A percentile compares a stretch with the other conserved stretches of the same genome.
phyloP scores from a whole-genome alignment of 1,284 basidiomycete species.

The Mycosarcoma mackinlayi region DNA sequence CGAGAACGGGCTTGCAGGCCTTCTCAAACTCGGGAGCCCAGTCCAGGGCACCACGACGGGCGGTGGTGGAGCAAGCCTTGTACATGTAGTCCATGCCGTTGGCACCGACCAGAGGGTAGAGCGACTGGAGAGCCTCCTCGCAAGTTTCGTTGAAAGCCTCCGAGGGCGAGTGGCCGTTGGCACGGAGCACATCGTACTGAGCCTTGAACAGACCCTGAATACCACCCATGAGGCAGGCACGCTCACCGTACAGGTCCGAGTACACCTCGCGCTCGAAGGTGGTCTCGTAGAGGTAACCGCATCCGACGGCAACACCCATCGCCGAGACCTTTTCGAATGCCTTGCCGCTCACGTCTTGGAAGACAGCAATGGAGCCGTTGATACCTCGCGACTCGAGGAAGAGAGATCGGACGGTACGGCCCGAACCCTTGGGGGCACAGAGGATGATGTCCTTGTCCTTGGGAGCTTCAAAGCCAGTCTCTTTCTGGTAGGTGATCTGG shows the following conservation, averaged over 20 bases:
- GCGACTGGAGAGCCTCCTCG: constrained; percentile 97
- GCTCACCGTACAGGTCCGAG: constrained; percentile 99
- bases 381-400: constrained; percentile 99
- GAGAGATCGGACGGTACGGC: constrained; percentile 97
- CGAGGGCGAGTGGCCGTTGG: constrained; percentile 96
- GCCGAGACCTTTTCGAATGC: constrained; percentile 97
- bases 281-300: constrained; percentile 97
- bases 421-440: constrained; percentile 98
- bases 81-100: constrained; percentile 99
- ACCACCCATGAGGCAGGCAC: constrained; percentile 99
- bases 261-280: constrained; percentile 99
- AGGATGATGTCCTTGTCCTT: constrained; percentile 97
- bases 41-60: constrained; percentile 96
- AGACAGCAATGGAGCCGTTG: constrained; percentile 88
- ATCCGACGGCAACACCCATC: constrained; percentile 92
- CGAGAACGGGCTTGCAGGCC: constrained; percentile 92
- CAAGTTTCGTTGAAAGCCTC: constrained; percentile 99
- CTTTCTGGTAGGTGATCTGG: constrained; percentile 97
- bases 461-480: constrained; percentile 93
- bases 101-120: constrained; percentile 95
- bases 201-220: constrained; percentile 99
- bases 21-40: constrained; percentile 99
- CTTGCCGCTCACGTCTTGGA: constrained; percentile 92
- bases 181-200: constrained; percentile 98
- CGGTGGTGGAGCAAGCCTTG: constrained; percentile 94